Evolutionary conservation across 78 protist species (phyloP).

Genomic region (Capsaspora owczarzaki): DNA sequence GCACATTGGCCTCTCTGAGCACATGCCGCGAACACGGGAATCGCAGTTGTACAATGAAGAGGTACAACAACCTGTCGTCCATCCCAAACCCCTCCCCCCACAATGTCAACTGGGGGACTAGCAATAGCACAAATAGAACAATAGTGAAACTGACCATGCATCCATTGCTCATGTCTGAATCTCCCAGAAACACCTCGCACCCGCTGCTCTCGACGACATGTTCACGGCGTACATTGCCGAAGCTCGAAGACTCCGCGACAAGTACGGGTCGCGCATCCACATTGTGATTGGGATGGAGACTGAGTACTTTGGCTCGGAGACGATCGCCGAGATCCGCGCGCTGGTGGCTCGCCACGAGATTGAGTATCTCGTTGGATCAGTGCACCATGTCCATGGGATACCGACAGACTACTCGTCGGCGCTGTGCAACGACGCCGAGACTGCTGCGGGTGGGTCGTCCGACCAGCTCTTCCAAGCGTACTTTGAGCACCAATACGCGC

Average conservation of each 20-base stretch:
- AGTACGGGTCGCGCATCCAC: background rate
- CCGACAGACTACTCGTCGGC: constrained; percentile 5
- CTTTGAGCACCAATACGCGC: background rate
- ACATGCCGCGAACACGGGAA: background rate
- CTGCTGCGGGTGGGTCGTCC: background rate
- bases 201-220: too few relatives aligned
- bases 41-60: background rate
- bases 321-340: background rate
- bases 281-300: constrained; percentile 1
- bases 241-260: background rate
- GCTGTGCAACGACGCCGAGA: background rate
- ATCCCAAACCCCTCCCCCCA: too few relatives aligned
- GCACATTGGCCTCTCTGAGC: constrained; percentile 5
- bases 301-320: background rate
- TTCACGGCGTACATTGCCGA: background rate
- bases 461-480: background rate
- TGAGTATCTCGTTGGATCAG: background rate
- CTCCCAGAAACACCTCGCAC: too few relatives aligned
- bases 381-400: constrained; percentile 7
- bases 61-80: background rate
- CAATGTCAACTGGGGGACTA: too few relatives aligned
- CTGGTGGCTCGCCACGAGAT: background rate
- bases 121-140: too few relatives aligned
- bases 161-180: background rate
- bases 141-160: background rate